phyloP scores from a whole-genome alignment of 2,329 filamentous ascomycete genomes.

The Beauveria caledonica region DNA sequence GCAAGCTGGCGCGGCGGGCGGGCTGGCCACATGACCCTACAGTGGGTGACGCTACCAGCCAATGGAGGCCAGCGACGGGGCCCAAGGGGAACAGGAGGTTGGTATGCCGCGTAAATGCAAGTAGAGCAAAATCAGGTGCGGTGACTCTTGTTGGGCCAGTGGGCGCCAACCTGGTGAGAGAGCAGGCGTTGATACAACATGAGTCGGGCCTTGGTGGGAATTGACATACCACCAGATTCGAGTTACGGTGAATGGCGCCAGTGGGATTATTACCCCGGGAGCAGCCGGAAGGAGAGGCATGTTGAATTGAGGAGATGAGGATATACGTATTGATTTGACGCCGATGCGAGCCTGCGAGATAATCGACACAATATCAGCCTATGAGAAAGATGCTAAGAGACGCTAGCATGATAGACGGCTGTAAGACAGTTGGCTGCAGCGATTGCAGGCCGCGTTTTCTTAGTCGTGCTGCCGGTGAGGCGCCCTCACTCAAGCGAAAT shows the following conservation, averaged over 20 bases:
- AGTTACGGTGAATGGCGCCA: no score
- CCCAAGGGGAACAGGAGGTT: not conserved
- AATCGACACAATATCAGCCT: not conserved
- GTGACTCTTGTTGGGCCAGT: not conserved
- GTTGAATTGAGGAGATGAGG: not conserved
- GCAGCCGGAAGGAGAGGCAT: not conserved
- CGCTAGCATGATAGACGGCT: not conserved
- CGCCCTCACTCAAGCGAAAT: no score
- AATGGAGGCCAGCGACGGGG: not conserved
- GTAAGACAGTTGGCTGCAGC: not conserved
- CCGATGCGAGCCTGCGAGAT: not conserved
- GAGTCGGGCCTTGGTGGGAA: not conserved
- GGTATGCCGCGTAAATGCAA: not conserved
- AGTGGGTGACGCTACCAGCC: slow-evolving; percentile 7
- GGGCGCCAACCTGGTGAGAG: not conserved
- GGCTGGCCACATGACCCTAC: slow-evolving; percentile 1
- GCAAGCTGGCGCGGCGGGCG: not conserved
- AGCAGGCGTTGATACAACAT: not conserved
- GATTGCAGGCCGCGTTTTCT: not conserved
- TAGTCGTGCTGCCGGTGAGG: no score
- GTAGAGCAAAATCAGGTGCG: not conserved
- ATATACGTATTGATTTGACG: not conserved
- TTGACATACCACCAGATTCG: not conserved
- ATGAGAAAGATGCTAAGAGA: not conserved
- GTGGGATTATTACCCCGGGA: no score